Evolutionary conservation across 768 basidiomycete genomes (phyloP), one percentile per base, ranked within the genome.

Genomic region (Tubosaeta brunneosetosa): DNA sequence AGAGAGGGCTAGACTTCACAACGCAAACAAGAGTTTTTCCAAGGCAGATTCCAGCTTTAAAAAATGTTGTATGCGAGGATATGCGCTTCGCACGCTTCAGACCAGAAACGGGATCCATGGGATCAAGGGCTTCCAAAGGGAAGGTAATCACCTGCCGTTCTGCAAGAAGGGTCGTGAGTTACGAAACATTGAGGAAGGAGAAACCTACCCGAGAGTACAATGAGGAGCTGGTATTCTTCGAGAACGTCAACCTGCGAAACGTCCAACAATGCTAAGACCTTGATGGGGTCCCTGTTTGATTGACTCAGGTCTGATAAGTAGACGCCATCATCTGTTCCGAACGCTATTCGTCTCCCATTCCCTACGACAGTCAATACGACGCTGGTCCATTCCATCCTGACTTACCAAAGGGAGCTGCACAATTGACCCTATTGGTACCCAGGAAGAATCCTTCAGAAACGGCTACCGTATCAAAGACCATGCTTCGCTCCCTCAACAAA

Each of bases 301-400:
- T 91, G 88, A 42, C 83, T 78, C 27, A 97, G 73, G 66, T 97
- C 91, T 26, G 92, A 92, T 55, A 98, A 79, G 66, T 97, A 99
- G 25, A 99, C 88, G 25, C 97, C 97, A 58, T 97, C 94, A 62
- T 94, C 91, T 4, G 95, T 95, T n/a, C 95, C 97, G 69, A 94
- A 98, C 9, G 91, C 94, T 60, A 97, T 84, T 51, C 85, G 80
- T 61, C 87, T 75, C 12, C 93, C 95, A 51, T 81, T 81, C 63
- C 80, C 94, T 97, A 67, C 33, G 46, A 50, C 10, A 26, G 16
- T 57, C 47, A 61, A 50, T 29, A 43, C 3, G 17, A 14, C 25
- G 49, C 29, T 29, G 4, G 9, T 6, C 9, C 7, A 37, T 40
- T 32, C 19, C 22, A 31, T n/a, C 33, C 53, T 33, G n/a, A 85